Evolutionary conservation across 2,329 filamentous ascomycete genomes (phyloP), one percentile per base, ranked within the genome.

Genomic region (Falciphora oryzae): DNA sequence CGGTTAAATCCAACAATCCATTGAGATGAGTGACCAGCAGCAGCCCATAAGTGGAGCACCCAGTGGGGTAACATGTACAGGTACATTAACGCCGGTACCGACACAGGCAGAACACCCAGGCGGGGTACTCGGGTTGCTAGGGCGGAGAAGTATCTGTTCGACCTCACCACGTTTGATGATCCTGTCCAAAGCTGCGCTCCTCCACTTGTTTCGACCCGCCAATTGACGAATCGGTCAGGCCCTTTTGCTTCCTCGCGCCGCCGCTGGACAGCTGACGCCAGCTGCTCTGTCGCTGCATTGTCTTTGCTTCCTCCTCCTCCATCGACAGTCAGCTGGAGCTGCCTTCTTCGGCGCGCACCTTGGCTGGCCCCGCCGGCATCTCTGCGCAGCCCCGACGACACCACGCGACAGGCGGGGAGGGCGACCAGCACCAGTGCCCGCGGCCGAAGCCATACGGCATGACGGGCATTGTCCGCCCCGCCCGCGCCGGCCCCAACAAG

Each of bases 401-500:
- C 25, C 35, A 44, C 38, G 25, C n/a, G 59, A 50, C 27, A 28
- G 60, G 57, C 38, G 35, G 60, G 60, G 25, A 22, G 60, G 60
- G 60, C 35, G 32, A 28, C 38, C 35, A 53, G 38, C 50, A 50
- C 60, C n/a, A 50, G 60, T 38, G 50, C 32, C 35, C 28, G 38
- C 28, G 35, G 31, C 28, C 35, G 28, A 59, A 38, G 29, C 29
- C 29, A 58, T 22, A 35, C 62, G 62, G 53, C 53, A 77, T 76
- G 75, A 76, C 74, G 66, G 75, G 74, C 67, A 72, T 75, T 67
- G 71, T 76, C 63, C 75, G 74, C 68, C 70, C 76, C 61, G 67
- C 70, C 65, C 77, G 77, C 64, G 76, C 71, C 68, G 75, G 70
- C 68, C 75, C 75, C 50, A 77, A 71, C 73, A 81, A 80, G 71